phyloP scores from a whole-genome alignment of 2,329 filamentous ascomycete species.

The Dactylellina haptotyla region DNA sequence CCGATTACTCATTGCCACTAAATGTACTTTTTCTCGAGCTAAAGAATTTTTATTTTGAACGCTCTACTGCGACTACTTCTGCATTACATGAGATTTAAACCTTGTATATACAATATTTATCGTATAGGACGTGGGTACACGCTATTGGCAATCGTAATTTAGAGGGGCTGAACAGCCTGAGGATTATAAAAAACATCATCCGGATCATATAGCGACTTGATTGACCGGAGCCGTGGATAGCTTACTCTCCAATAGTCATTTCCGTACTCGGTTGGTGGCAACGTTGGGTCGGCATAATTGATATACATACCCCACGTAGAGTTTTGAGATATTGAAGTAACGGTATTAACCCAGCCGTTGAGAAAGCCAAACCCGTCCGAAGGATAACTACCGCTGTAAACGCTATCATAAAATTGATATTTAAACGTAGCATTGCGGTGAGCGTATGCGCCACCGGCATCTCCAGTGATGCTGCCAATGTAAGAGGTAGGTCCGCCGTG shows the following conservation, averaged over 20 bases:
- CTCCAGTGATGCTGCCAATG: slow-evolving; percentile 57
- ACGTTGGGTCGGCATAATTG: slow-evolving; percentile 59
- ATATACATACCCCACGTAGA: slow-evolving; percentile 58
- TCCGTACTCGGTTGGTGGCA: slow-evolving; percentile 57
- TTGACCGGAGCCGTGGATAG: slow-evolving; percentile 59
- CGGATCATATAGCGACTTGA: slow-evolving; percentile 61
- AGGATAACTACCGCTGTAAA: slow-evolving; percentile 51
- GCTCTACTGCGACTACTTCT: too few species aligned
- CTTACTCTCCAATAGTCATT: slow-evolving; percentile 58
- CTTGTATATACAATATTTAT: too few species aligned
- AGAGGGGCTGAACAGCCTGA: slow-evolving; percentile 58
- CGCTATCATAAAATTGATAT: slow-evolving; percentile 58
- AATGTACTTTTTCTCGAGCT: too few species aligned
- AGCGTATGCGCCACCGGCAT: slow-evolving; percentile 57
- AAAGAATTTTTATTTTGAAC: too few species aligned
- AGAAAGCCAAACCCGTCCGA: slow-evolving; percentile 55
- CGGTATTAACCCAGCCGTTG: slow-evolving; percentile 55
- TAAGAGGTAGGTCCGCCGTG: slow-evolving; percentile 60
- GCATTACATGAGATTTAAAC: too few species aligned
- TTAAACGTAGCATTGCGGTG: slow-evolving; percentile 60
- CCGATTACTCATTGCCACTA: too few species aligned
- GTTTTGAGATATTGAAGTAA: slow-evolving; percentile 54
- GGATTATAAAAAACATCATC: slow-evolving; percentile 58
- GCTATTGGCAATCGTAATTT: too few species aligned
- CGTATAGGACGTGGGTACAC: too few species aligned